Evolutionary conservation across 768 basidiomycete species (phyloP), one percentile per base, ranked within the genome.

Genomic region (Russula earlei): DNA sequence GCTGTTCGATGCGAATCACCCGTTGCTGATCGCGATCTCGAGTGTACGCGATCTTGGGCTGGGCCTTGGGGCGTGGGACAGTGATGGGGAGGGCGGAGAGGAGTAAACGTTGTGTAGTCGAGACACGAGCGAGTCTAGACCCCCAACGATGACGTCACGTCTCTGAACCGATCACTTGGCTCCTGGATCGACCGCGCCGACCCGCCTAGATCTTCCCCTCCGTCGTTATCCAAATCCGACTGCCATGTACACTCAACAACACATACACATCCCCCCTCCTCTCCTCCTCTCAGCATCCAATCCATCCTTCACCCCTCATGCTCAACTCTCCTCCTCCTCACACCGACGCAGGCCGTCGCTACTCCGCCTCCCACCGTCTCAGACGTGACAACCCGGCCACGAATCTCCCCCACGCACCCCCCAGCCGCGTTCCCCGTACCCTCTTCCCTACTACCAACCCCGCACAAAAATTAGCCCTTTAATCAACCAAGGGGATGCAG

Each of bases 21-120:
- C 79, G n/a, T 63, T 90, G 56, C 65, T 88, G 49, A 74, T 89
- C 38, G 86, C 86, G 0, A 73, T 90, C 1, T 75, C 80, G 52
- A 82, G 86, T 66, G 84, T 91, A 34, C 75, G 80, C 61, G 87
- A 87, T 48, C 69, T 90, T 44, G 85, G 84, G 2, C 68, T 82
- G 19, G 58, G 68, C 42, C 63, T 69, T 48, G 65, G 64, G 10
- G 67, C 68, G 19, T 69, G 68, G 67, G 70, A 70, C 41, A 56
- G 61, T 15, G 61, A 62, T 37, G 61, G 59, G 7, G 58, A 56
- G 2, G 54, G 41, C 9, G 43, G 45, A 1, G 54, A 55, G 5
- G 54, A 55, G 40, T 48, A 52, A 45, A 5, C n/a, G n/a, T 36
- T 36, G 29, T 10, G 10, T 31, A 31, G 10, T 31, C 29, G 29